Percentiles rank a stretch among this genome's conserved stretches.
Evolutionary conservation across 805 yeast species (phyloP).

Genomic region (Wickerhamiella nectarea): DNA sequence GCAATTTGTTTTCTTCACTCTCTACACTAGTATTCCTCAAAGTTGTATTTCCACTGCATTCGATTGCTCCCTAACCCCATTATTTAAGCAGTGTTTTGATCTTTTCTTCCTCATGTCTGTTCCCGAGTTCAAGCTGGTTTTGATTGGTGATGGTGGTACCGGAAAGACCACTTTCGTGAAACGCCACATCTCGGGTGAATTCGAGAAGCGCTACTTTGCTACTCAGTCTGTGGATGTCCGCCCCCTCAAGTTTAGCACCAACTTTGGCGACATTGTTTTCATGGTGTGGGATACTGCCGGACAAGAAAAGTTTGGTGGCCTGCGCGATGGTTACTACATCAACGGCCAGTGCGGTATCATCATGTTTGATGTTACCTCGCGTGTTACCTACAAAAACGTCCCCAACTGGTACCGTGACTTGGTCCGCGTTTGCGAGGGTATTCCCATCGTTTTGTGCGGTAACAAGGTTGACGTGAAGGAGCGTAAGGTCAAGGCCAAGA

Average conservation of each 20-base stretch:
- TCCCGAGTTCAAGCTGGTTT: constrained; percentile 95
- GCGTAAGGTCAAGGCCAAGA: constrained; percentile 99
- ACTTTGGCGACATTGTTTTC: constrained; percentile 96
- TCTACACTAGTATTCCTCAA: too few relatives aligned
- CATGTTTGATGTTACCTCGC: constrained; percentile 98
- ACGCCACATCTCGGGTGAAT: constrained; percentile 98
- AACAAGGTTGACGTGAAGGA: constrained; percentile 99
- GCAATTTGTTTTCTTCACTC: too few relatives aligned
- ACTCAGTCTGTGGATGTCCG: constrained; percentile 99
- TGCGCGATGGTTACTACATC: constrained; percentile 98
- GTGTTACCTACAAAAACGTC: constrained; percentile 98
- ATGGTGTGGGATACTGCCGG: constrained; percentile 99
- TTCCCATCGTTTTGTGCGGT: constrained; percentile 97
- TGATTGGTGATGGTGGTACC: constrained; percentile 99
- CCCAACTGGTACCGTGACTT: constrained; percentile 99
- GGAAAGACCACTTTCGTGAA: constrained; percentile 99
- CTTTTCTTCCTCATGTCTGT: constrained; percentile 20
- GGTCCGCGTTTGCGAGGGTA: constrained; percentile 99
- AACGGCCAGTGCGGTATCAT: constrained; percentile 99
- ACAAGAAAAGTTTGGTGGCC: constrained; percentile 98
- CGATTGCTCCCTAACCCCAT: constrained; percentile 8
- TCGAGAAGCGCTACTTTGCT: constrained; percentile 97
- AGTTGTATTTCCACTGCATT: background rate
- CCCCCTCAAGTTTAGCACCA: constrained; percentile 95
- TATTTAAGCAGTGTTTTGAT: constrained; percentile 5